Conservation (phyloP, 768 basidiomycete species). For the Clavulina sp. region DNA sequence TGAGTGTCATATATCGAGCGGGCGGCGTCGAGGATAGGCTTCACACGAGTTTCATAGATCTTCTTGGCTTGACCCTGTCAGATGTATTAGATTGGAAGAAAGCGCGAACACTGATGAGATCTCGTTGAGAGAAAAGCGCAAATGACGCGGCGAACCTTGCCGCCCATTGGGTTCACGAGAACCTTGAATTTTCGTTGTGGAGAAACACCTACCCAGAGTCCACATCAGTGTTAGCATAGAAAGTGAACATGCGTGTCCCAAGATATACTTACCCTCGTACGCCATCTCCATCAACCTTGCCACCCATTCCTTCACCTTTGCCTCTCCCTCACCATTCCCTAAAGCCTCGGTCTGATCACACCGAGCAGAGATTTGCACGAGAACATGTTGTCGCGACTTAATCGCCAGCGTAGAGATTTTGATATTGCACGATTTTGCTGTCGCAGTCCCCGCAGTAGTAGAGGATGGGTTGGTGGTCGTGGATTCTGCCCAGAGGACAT, state of each 20-base stretch:
- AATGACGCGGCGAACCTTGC: slow-evolving; percentile 37
- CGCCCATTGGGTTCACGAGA: slow-evolving; percentile 65
- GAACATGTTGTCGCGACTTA: slow-evolving; percentile 25
- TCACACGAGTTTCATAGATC: slow-evolving; percentile 38
- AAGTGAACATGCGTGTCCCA: slow-evolving; percentile 4
- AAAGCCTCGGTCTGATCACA: slow-evolving; percentile 22
- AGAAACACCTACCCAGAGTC: slow-evolving; percentile 28
- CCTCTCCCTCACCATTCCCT: slow-evolving; percentile 22
- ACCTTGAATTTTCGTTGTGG: slow-evolving; percentile 42
- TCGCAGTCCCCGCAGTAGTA: not conserved
- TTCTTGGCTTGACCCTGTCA: slow-evolving; percentile 42
- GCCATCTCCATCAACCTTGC: slow-evolving; percentile 34
- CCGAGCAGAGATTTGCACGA: slow-evolving; percentile 30
- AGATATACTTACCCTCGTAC: slow-evolving; percentile 37
- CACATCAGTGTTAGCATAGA: not conserved
- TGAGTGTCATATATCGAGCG: slow-evolving; percentile 43
- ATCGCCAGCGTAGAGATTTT: slow-evolving; percentile 36
- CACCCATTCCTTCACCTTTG: slow-evolving; percentile 32
- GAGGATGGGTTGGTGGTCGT: no score
- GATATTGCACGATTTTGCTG: slow-evolving; percentile 14
- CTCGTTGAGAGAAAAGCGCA: not conserved
- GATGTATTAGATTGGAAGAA: not conserved
- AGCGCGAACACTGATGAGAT: not conserved
- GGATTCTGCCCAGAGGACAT: slow-evolving; percentile 38
- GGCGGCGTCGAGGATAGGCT: slow-evolving; percentile 56